Evolutionary conservation across 768 basidiomycete species (phyloP), one percentile per base, ranked within the genome.

Genomic region (Jaapia argillacea): DNA sequence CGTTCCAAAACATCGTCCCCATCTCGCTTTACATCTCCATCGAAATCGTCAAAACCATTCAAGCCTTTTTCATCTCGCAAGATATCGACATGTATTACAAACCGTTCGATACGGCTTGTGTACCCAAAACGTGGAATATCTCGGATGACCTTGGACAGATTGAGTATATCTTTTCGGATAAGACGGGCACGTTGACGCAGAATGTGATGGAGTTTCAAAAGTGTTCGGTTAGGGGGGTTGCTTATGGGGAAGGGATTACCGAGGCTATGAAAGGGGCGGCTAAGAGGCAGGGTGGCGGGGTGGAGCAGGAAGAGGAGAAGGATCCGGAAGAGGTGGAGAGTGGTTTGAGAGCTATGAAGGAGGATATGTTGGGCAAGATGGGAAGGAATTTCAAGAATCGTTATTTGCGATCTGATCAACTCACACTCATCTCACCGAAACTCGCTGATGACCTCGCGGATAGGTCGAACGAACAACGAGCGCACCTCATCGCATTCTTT

Each of bases 181-280:
- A 94, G 70, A 94, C 92, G 0, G 91, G 90, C 20, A 99, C 94
- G 5, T 80, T 99, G 40, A 99, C 94, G 0, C 93, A 96, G 63
- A 99, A 98, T 65, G 69, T 94, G 54, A 98, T 97, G 94, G 92
- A 94, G 67, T 97, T 96, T 66, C 90, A 96, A 60, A 92, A 87
- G 58, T 96, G 91, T 54, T 93, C 91, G 0, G 74, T 97, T 45
- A 64, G 78, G 42, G 93, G 92, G 1, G 64, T 87, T 2, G 58
- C 78, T 0, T 98, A 96, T 55, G 94, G 94, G 6, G 94, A 98
- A 55, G 93, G 93, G 5, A 59, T 97, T 46, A 97, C 94, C 0
- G 94, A 98, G 61, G 94, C 93, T 0, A 91, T 93, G 62, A 78
- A 89, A 20, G 94, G 93, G 26, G 85, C 90, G 0, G 90, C 88